Evolutionary conservation across 805 yeast species (phyloP).

Genomic region (Barnettozyma wickerhamii): DNA sequence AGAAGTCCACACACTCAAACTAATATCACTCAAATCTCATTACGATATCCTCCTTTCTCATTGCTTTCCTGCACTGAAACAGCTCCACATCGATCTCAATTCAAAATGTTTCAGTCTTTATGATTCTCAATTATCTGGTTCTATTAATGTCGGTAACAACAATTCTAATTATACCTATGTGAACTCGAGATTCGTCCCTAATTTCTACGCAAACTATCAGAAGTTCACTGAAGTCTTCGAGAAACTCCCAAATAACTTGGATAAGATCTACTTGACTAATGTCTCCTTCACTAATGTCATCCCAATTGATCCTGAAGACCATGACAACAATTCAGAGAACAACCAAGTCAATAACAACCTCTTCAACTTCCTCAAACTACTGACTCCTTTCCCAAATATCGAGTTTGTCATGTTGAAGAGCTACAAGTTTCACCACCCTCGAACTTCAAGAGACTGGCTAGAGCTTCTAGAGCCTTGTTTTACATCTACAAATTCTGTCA

Average conservation of each 20-base stretch:
- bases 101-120: constrained; percentile 39
- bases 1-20: constrained; percentile 33
- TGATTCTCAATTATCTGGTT: constrained; percentile 14
- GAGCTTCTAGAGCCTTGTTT: constrained; percentile 31
- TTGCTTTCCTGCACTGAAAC: constrained; percentile 35
- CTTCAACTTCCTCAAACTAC: constrained; percentile 28
- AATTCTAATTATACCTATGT: constrained; percentile 26
- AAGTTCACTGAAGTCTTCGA: constrained; percentile 19
- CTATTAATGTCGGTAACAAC: constrained; percentile 17
- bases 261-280: constrained; percentile 17
- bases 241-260: constrained; percentile 15
- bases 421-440: constrained; percentile 33
- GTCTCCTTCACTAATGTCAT: constrained; percentile 24
- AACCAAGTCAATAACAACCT: constrained; percentile 35
- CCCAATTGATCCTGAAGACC: constrained; percentile 25
- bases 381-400: constrained; percentile 30
- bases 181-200: constrained; percentile 26
- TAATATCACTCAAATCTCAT: constrained; percentile 37
- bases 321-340: constrained; percentile 20
- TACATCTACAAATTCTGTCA: constrained; percentile 29
- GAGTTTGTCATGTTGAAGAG: constrained; percentile 34
- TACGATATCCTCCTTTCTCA: constrained; percentile 47
- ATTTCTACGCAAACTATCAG: constrained; percentile 22
- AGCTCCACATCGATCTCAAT: constrained; percentile 43
- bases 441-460: constrained; percentile 37